Evolutionary conservation across 176 grass and related monocot genomes (phyloP), one percentile per base, ranked within the genome.

Genomic region (bread wheat (Triticum aestivum)): DNA sequence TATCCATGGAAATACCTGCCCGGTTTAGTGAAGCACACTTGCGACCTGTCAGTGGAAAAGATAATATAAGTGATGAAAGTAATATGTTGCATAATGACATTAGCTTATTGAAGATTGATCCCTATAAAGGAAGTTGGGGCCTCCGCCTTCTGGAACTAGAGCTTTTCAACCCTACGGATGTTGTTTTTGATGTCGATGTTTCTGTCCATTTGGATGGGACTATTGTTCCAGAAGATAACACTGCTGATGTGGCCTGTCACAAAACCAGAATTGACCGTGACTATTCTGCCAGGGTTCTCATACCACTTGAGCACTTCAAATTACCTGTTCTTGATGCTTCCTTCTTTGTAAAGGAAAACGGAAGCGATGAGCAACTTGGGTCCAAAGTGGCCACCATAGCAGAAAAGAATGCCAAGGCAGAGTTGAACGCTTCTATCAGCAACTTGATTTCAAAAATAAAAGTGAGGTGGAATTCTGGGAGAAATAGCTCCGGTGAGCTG

Each of bases 361-460:
- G 77, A 67, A 65, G 81, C 30, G 82, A 85, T 87, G 91, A 89
- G 79, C 61, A 54, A 61, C 62, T 83, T 59, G 89, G 89, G 49
- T 91, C 87, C 83, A 82, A 56, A 85, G 81, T 80, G 10, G 61
- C 77, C 8, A 88, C 82, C 47, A 75, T 83, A 91, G 78, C 91
- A 67, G 97, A 96, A 89, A 94, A 89, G 89, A 94, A 94, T 88
- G 86, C 94, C 42, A 99, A 99, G 86, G 88, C 97, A 73, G 97
- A 99, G 86, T 64, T 99, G 79, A 96, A 96, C 30, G 90, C 92
- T 11, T 92, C 92, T 54, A 99, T 99, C 84, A 92, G 86, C 73
- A 94, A 91, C 77, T 89, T 99, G 80, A 99, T 99, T 78, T 94
- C 92, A 37, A 99, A 96, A 91, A 99, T 99, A 87, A 94, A 99